Conservation (phyloP, 345 rosid species). For the Carallia pectinifolia region DNA sequence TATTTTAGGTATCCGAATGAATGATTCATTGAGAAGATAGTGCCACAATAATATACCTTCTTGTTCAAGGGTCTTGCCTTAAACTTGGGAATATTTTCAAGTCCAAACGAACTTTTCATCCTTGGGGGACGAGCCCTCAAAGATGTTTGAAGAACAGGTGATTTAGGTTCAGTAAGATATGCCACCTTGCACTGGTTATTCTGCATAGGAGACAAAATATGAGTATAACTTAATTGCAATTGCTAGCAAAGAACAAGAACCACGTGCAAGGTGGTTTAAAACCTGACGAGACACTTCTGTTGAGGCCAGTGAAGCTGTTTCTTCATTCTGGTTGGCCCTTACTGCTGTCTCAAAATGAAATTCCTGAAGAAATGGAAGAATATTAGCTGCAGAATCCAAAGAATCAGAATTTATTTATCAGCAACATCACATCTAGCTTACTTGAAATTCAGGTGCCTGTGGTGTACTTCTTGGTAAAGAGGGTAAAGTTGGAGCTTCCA, state of each 20-base stretch:
- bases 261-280: background rate
- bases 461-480: slow-evolving; percentile 68
- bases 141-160: slow-evolving; percentile 76
- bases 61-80: slow-evolving; percentile 94
- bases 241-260: background rate
- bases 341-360: slow-evolving; percentile 82
- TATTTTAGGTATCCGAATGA: too few species aligned
- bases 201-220: slow-evolving; percentile 26
- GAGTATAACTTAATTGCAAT: background rate
- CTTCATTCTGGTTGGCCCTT: slow-evolving; percentile 76
- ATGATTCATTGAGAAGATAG: too few species aligned
- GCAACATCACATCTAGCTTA: slow-evolving; percentile 16
- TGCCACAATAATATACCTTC: slow-evolving; percentile 47
- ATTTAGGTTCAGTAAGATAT: slow-evolving; percentile 66
- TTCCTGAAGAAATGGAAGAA: slow-evolving; percentile 47
- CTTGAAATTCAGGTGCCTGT: slow-evolving; percentile 80
- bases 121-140: slow-evolving; percentile 81
- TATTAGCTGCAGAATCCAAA: background rate
- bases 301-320: slow-evolving; percentile 75
- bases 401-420: background rate
- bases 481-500: slow-evolving; percentile 66
- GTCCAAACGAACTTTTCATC: slow-evolving; percentile 74
- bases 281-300: slow-evolving; percentile 74
- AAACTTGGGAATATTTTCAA: slow-evolving; percentile 84
- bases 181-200: slow-evolving; percentile 50